Evolutionary conservation across 441 rosid genomes (phyloP).

Genomic region (Pelargonium citronellum): DNA sequence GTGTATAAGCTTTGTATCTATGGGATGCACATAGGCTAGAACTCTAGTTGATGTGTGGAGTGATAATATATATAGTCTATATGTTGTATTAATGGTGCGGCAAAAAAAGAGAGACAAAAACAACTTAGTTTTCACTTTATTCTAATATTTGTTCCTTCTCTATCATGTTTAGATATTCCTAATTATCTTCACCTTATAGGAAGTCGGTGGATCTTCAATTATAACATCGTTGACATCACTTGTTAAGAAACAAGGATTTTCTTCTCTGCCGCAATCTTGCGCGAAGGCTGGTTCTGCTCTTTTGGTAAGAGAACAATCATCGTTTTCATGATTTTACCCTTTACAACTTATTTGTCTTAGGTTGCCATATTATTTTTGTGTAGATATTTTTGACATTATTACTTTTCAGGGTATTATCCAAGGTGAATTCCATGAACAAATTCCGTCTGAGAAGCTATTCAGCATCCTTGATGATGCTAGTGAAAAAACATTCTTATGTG

Average conservation of each 20-base stretch:
- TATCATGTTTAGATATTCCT: slow-evolving; percentile 8
- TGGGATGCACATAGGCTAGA: too few relatives aligned
- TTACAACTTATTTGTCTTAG: slow-evolving; percentile 4
- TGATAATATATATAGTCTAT: too few relatives aligned
- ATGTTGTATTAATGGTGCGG: too few relatives aligned
- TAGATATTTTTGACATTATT: slow-evolving; percentile 16
- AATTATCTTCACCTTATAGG: slow-evolving; percentile 37
- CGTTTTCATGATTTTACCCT: slow-evolving; percentile 10
- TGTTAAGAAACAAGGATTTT: slow-evolving; percentile 54
- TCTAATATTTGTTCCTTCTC: not conserved
- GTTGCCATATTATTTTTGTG: slow-evolving; percentile 1
- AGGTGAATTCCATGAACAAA: slow-evolving; percentile 12
- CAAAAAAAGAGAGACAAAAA: too few relatives aligned
- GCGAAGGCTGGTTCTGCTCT: slow-evolving; percentile 75
- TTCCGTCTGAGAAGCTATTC: slow-evolving; percentile 63
- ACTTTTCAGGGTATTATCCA: slow-evolving; percentile 72
- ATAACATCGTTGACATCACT: slow-evolving; percentile 52
- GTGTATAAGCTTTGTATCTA: too few relatives aligned
- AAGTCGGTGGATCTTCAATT: slow-evolving; percentile 59
- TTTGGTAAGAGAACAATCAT: slow-evolving; percentile 44
- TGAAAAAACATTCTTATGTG: slow-evolving; percentile 76
- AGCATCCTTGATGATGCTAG: slow-evolving; percentile 90
- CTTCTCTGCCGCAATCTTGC: slow-evolving; percentile 63
- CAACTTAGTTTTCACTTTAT: too few relatives aligned
- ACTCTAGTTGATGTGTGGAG: too few relatives aligned